Evolutionary conservation across 495 filamentous ascomycete genomes (phyloP).

Genomic region (Podospora bellae-mahoneyi): DNA sequence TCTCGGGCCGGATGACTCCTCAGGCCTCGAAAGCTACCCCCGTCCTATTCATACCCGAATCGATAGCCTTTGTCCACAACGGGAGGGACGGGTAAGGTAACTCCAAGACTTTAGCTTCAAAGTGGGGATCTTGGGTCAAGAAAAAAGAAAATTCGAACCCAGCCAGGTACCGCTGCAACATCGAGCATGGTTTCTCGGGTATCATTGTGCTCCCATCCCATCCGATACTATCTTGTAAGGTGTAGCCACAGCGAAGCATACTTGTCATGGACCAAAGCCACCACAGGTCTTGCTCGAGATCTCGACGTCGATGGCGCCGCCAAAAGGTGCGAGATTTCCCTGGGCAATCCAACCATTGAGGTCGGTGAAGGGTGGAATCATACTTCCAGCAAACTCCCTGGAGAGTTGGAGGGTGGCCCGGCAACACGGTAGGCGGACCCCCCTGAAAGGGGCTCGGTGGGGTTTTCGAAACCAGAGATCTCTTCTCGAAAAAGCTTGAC

Average conservation of each 20-base stretch:
- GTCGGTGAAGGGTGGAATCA: neutral
- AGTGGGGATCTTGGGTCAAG: neutral
- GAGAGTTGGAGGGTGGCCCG: neutral
- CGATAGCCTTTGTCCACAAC: neutral
- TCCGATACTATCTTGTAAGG: neutral
- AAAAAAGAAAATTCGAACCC: neutral
- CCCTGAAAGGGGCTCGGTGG: neutral
- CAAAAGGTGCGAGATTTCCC: neutral
- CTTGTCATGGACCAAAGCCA: neutral
- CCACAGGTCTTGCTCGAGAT: too few species aligned
- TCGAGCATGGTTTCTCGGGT: neutral
- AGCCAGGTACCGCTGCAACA: neutral
- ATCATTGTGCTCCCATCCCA: neutral
- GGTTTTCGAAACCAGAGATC: neutral
- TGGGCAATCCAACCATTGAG: neutral
- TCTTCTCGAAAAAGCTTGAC: constrained; percentile 2
- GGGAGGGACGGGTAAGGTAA: neutral
- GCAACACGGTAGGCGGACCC: neutral
- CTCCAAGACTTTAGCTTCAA: neutral
- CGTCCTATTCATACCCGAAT: neutral
- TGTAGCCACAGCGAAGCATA: neutral
- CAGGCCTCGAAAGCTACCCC: neutral
- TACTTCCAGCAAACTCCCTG: neutral
- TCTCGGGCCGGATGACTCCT: neutral
- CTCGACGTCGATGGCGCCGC: neutral